A percentile compares a stretch with the other conserved stretches of the same genome.
Conservation (phyloP, 352 stramenopile genomes). For the Phytophthora pini region DNA sequence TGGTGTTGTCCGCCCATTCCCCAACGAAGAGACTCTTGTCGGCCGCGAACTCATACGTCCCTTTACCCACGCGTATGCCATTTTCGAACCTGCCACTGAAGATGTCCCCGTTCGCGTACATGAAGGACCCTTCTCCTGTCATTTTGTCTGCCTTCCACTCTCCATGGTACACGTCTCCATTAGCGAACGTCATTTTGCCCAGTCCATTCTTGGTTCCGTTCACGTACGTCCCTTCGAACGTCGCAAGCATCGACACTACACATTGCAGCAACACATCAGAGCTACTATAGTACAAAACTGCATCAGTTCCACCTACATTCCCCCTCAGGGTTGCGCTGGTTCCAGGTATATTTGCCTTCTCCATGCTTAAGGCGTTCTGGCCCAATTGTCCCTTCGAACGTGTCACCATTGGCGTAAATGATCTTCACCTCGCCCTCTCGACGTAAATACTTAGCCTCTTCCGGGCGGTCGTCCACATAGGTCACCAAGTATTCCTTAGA, state of each 20-base stretch:
- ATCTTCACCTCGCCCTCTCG: slow-evolving; percentile 87
- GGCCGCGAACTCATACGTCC: slow-evolving; percentile 88
- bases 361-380: slow-evolving; percentile 85
- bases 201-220: slow-evolving; percentile 85
- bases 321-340: slow-evolving; percentile 68
- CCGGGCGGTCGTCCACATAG: slow-evolving; percentile 89
- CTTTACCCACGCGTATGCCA: slow-evolving; percentile 86
- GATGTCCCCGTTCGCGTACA: slow-evolving; percentile 93
- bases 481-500: slow-evolving; percentile 75
- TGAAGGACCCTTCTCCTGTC: slow-evolving; percentile 91
- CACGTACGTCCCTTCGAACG: slow-evolving; percentile 89
- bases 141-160: slow-evolving; percentile 89
- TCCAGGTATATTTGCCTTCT: slow-evolving; percentile 90
- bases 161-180: slow-evolving; percentile 90
- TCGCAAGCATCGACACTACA: slow-evolving; percentile 69
- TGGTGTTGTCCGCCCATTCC: slow-evolving; percentile 86
- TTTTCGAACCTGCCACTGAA: slow-evolving; percentile 87
- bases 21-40: slow-evolving; percentile 89
- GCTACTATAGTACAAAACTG: background rate
- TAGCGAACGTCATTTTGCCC: slow-evolving; percentile 93
- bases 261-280: slow-evolving; percentile 1
- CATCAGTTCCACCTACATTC: slow-evolving; percentile 42
- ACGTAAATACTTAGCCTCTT: slow-evolving; percentile 88
- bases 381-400: slow-evolving; percentile 91
- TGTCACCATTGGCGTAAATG: slow-evolving; percentile 90